phyloP scores from a whole-genome alignment of 257 asterid species.

The Solanum lycopersicoides region DNA sequence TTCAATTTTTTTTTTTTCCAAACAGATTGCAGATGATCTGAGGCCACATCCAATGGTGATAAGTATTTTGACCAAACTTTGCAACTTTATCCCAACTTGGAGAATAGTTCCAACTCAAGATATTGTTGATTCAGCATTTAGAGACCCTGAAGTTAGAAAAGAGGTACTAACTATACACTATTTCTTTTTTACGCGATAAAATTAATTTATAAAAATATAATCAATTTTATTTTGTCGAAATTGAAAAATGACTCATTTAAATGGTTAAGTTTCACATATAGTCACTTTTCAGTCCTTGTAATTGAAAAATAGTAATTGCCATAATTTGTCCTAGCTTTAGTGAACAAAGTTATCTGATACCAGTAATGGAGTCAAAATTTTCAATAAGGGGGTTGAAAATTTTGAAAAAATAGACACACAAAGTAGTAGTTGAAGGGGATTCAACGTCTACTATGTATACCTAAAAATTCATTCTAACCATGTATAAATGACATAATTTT shows the following conservation, averaged over 20 bases:
- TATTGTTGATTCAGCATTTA: slow-evolving; percentile 59
- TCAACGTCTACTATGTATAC: too few relatives aligned
- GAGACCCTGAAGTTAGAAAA: slow-evolving; percentile 58
- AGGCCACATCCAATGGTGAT: slow-evolving; percentile 58
- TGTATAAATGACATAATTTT: too few relatives aligned
- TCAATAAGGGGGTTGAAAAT: too few relatives aligned
- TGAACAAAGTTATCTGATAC: neutral
- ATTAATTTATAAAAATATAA: too few relatives aligned
- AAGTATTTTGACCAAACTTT: slow-evolving; percentile 35
- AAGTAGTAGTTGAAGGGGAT: too few relatives aligned
- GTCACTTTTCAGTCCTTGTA: neutral
- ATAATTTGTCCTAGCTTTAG: too few relatives aligned
- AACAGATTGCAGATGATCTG: slow-evolving; percentile 69
- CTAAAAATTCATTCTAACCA: too few relatives aligned
- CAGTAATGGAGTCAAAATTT: too few relatives aligned
- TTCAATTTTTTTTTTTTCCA: neutral
- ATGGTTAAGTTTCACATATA: neutral
- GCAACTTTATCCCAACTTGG: slow-evolving; percentile 70
- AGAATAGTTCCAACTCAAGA: slow-evolving; percentile 80
- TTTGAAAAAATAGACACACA: too few relatives aligned
- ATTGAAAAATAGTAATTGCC: too few relatives aligned
- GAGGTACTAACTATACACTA: slow-evolving; percentile 31
- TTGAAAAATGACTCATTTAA: neutral
- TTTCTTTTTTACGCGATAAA: neutral
- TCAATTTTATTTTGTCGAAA: too few relatives aligned